Base-by-base conservation (phyloP, 2,329 filamentous ascomycete species). In the Lasiodiplodia gonubiensis region DNA sequence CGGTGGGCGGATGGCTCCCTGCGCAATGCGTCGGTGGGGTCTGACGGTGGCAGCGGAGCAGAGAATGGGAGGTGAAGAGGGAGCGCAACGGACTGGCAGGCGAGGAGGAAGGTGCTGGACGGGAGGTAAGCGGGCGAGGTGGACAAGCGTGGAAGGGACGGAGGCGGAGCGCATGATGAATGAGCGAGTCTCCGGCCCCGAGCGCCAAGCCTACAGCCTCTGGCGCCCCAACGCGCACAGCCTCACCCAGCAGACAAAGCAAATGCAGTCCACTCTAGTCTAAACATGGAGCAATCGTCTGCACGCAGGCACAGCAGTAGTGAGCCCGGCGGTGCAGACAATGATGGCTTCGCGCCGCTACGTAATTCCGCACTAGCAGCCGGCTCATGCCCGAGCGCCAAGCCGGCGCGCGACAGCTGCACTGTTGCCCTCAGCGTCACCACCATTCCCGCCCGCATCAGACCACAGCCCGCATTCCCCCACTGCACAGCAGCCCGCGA, bases 401-500 rank as follows among this genome's bases (percentile, higher is more conserved):
- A 64, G 64, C 18, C 39, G 52, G 51, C 27, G 39, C 27, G 51
- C 63, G 52, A 48, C 63, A 33, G 52, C 53, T 33, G 52, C 53
- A 51, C 53, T 33, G 64, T 35, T 46, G 64, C 64, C 51, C 42
- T 57, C 39, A 57, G 42, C 64, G 46, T 49, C 64, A 66, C 30
- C 63, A 55, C 48, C 52, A 33, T 27, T 48, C 39, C 23, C 25
- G 39, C 39, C 7, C 64, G 39, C 52, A 49, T 49, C 39, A 49
- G 42, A 65, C 63, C 54, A 42, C 65, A 42, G 46, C 42, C 35
- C 30, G 46, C 51, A 46, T 7, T 57, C 39, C 35, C 37, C 52
- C 35, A 52, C 66, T 57, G 21, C 46, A 63, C 59, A 18, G 55
- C 55, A 46, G 59, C 65, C 27, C 35, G 55, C 65, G 73, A 72